Base-by-base conservation (phyloP, 441 rosid species). In the Pelargonium cotyledonis region DNA sequence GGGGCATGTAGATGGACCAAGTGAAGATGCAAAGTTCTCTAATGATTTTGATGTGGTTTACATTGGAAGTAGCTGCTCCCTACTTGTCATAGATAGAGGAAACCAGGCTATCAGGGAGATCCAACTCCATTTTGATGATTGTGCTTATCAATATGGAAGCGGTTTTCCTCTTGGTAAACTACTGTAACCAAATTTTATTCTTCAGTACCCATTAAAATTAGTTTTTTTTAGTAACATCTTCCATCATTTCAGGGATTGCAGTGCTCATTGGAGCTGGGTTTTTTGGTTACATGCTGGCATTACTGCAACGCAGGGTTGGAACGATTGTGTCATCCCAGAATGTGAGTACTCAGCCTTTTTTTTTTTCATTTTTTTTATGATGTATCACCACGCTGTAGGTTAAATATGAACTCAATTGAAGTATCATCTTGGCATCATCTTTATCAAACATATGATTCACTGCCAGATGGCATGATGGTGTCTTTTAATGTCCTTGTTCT, bases 11-110 rank as follows among this genome's bases (percentile, higher is more conserved):
- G 97, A 94, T 68, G 97, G 97, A 69, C 96, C 98, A 11, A 89
- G 97, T 53, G 95, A 87, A 84, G 96, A 91, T 76, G 90, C 96
- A 4, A 94, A 86, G 72, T 89, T 90, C 74, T 95, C 99, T 0
- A 80, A 86, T 73, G 95, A 95, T 75, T 92, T 92, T 76, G 98
- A 95, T 73, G 70, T 89, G 70, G 79, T 85, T 40, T 92, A 89
- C 44, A 69, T 84, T 58, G 85, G 84, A 72, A 85, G 87, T 60
- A 90, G 85, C 77, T 92, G 98, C 80, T 90, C 99, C 73, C 88
- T 95, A 66, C 35, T 90, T 77, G 83, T 92, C 63, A 69, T 88
- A 71, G 98, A 95, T 76, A 85, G 96, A 82, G 99, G 95, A 26
- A 85, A 89, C 73, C 97, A 86, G 78, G 88, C 90, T 66, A 86